Evolutionary conservation across 2,329 filamentous ascomycete species (phyloP).

Genomic region (Aspergillus awamori): DNA sequence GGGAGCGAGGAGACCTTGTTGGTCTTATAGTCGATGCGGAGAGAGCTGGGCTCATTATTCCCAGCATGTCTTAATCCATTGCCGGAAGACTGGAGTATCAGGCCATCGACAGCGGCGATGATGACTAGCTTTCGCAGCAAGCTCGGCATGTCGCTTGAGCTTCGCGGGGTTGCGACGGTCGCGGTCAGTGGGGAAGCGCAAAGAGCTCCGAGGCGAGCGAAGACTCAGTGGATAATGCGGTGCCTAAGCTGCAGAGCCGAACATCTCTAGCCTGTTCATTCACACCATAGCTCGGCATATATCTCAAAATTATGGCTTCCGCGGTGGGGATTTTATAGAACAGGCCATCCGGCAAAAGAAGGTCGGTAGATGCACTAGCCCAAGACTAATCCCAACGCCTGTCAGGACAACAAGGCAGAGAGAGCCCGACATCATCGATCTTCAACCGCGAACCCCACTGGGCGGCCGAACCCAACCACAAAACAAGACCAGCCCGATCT

Average conservation of each 20-base stretch:
- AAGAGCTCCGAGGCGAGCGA: not conserved
- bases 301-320: not conserved
- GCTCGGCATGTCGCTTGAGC: constrained; percentile 63
- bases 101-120: constrained; percentile 78
- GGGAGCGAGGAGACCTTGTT: constrained; percentile 55
- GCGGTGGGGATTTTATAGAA: not conserved
- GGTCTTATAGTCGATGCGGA: constrained; percentile 72
- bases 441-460: constrained; percentile 3
- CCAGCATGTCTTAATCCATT: constrained; percentile 49
- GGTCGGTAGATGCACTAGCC: too few relatives aligned
- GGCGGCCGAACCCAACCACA: not conserved
- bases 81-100: constrained; percentile 74
- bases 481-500: not conserved
- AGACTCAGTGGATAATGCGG: not conserved
- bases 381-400: not conserved
- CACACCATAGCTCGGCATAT: not conserved
- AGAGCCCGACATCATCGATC: constrained; percentile 8
- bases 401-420: not conserved
- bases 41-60: constrained; percentile 58
- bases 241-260: not conserved
- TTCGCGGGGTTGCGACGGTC: constrained; percentile 14
- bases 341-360: not conserved
- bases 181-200: constrained; percentile 2
- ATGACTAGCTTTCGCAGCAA: constrained; percentile 79
- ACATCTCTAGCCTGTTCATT: not conserved